phyloP scores from a whole-genome alignment of 1,284 basidiomycete species.

The Coniferiporia weirii region DNA sequence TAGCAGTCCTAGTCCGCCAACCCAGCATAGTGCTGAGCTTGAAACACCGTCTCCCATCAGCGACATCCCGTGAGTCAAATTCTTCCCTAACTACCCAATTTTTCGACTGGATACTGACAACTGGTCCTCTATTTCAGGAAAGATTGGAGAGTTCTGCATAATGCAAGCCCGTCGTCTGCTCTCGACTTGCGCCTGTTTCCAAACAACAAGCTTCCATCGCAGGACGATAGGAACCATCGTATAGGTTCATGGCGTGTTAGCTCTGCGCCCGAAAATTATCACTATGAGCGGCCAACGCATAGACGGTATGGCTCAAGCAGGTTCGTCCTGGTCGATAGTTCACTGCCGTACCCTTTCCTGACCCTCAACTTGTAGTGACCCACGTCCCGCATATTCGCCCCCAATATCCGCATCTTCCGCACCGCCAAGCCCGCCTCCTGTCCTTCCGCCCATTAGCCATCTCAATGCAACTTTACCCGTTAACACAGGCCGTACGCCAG shows the following conservation, averaged over 20 bases:
- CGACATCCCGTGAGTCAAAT: slow-evolving; percentile 4
- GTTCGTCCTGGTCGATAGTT: not conserved
- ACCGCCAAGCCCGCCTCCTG: slow-evolving; percentile 10
- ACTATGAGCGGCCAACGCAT: not conserved
- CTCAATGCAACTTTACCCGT: slow-evolving; percentile 6
- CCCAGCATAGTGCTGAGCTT: slow-evolving; percentile 6
- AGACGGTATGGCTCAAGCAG: not conserved
- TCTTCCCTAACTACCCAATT: not conserved
- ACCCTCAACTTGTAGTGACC: not conserved
- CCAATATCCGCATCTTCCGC: slow-evolving; percentile 7
- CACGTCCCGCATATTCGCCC: slow-evolving; percentile 2
- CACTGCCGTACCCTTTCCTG: not conserved
- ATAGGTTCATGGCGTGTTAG: slow-evolving; percentile 8
- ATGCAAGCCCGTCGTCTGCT: not conserved
- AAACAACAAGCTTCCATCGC: not conserved
- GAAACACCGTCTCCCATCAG: slow-evolving; percentile 2
- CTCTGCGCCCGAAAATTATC: not conserved
- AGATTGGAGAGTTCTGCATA: not conserved
- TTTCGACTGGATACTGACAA: not conserved
- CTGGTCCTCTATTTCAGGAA: not conserved
- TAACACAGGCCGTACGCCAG: slow-evolving; percentile 1
- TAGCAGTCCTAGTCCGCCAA: slow-evolving; percentile 11
- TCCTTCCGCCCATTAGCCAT: slow-evolving; percentile 11
- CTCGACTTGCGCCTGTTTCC: slow-evolving; percentile 3
- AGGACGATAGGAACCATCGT: not conserved